Evolutionary conservation across 129 eudicot genomes (phyloP).

Genomic region (sunflower (Helianthus annuus)): DNA sequence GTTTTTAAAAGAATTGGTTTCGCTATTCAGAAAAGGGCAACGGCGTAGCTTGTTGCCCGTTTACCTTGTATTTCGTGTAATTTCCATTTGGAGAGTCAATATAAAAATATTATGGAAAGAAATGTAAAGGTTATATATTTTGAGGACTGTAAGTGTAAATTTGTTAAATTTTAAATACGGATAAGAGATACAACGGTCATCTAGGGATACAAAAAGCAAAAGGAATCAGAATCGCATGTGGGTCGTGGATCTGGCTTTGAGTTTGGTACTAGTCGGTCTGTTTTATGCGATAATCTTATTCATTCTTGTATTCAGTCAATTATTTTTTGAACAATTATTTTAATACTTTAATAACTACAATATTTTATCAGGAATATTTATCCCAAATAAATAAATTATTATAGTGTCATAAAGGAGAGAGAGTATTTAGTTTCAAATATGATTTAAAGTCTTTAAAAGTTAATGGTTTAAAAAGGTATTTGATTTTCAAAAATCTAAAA

Average conservation of each 20-base stretch:
- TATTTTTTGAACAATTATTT: neutral
- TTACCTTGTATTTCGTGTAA: too few species aligned
- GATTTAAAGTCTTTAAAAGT: slow-evolving; percentile 12
- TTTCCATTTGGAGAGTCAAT: too few species aligned
- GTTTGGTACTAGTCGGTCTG: slow-evolving; percentile 15
- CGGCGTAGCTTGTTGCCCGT: too few species aligned
- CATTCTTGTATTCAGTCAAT: slow-evolving; percentile 17
- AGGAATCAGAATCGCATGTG: slow-evolving; percentile 46
- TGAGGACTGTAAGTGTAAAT: slow-evolving; percentile 23
- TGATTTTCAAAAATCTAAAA: slow-evolving; percentile 6
- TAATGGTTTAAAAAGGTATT: neutral
- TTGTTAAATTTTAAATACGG: neutral
- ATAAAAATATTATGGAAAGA: neutral
- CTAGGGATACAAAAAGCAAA: slow-evolving; percentile 35
- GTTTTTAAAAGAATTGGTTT: too few species aligned
- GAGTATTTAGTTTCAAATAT: neutral
- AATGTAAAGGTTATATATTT: neutral
- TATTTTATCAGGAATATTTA: neutral
- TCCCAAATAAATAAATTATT: neutral
- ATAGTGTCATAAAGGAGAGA: neutral
- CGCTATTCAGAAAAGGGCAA: too few species aligned
- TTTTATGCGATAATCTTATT: slow-evolving; percentile 26
- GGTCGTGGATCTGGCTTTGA: slow-evolving; percentile 39
- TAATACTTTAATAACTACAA: neutral
- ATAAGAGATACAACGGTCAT: slow-evolving; percentile 36